Evolutionary conservation across 2,329 filamentous ascomycete species (phyloP).

Genomic region (Aspergillus sergii): DNA sequence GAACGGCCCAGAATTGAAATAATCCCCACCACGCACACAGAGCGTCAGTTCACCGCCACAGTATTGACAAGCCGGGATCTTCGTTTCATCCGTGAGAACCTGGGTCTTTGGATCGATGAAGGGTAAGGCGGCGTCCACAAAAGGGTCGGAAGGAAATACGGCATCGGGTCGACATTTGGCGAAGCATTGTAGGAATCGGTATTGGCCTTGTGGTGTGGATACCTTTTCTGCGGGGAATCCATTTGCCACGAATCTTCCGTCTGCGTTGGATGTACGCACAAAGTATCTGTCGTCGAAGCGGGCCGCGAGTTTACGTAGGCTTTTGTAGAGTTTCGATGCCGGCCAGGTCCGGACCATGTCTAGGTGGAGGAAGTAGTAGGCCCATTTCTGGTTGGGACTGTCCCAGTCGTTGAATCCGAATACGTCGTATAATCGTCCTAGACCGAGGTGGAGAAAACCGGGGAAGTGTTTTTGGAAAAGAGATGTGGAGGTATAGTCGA

Average conservation of each 20-base stretch:
- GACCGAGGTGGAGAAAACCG: slow-evolving; percentile 34
- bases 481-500: slow-evolving; percentile 26
- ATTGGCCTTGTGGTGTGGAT: slow-evolving; percentile 26
- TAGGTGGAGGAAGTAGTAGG: slow-evolving; percentile 26
- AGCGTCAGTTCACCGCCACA: slow-evolving; percentile 23
- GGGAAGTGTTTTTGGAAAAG: slow-evolving; percentile 28
- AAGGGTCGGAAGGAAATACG: slow-evolving; percentile 20
- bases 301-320: background rate
- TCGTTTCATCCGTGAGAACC: slow-evolving; percentile 13
- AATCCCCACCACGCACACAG: slow-evolving; percentile 26
- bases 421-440: slow-evolving; percentile 23
- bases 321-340: slow-evolving; percentile 9
- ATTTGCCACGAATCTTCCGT: slow-evolving; percentile 23
- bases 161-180: slow-evolving; percentile 24
- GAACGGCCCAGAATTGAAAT: slow-evolving; percentile 24
- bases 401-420: slow-evolving; percentile 23
- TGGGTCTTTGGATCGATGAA: slow-evolving; percentile 20
- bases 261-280: slow-evolving; percentile 27
- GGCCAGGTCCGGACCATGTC: slow-evolving; percentile 22
- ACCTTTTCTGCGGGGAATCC: slow-evolving; percentile 17
- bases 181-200: slow-evolving; percentile 24
- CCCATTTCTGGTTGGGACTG: slow-evolving; percentile 22
- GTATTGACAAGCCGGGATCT: slow-evolving; percentile 19
- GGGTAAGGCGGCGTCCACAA: slow-evolving; percentile 21
- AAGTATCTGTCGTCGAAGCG: slow-evolving; percentile 14